A percentile compares a stretch with the other conserved stretches of the same genome.
Evolutionary conservation across 208 protist species (phyloP).

Genomic region (Trypanosoma avium): DNA sequence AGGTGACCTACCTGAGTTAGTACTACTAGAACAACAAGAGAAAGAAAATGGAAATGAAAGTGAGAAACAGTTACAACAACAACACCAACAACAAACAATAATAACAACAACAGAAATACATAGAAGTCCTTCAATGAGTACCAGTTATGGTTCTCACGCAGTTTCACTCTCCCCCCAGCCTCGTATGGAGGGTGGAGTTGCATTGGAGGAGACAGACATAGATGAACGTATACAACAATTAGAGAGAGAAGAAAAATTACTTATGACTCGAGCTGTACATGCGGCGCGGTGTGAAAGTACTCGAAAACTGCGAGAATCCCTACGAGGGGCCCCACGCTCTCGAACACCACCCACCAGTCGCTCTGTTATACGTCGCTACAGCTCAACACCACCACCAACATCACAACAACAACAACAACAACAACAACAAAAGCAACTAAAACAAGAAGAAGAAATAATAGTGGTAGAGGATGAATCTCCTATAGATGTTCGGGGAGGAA

Average conservation of each 20-base stretch:
- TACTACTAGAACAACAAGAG: no score
- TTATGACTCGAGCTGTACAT: constrained; percentile 52
- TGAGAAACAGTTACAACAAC: no score
- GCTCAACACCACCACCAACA: neutral
- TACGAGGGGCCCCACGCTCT: constrained; percentile 31
- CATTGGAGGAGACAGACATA: constrained; percentile 41
- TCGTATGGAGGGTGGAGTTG: constrained; percentile 15
- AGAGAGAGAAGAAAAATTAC: constrained; percentile 60
- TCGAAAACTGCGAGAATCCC: constrained; percentile 60
- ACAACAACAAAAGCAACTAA: neutral
- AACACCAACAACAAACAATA: no score
- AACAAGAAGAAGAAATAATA: neutral
- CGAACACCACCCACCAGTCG: constrained; percentile 25
- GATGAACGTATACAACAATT: constrained; percentile 54
- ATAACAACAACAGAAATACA: no score
- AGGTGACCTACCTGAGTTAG: constrained; percentile 50
- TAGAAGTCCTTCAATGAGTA: neutral
- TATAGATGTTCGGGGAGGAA: neutral
- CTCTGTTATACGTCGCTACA: constrained; percentile 11
- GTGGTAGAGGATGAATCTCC: constrained; percentile 10
- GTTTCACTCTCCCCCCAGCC: constrained; percentile 50
- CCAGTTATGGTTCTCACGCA: constrained; percentile 25
- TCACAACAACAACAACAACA: neutral
- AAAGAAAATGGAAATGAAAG: no score
- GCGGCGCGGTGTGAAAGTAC: constrained; percentile 61